Evolutionary conservation across 2,329 filamentous ascomycete species (phyloP).

Genomic region (Diaporthe batatas): DNA sequence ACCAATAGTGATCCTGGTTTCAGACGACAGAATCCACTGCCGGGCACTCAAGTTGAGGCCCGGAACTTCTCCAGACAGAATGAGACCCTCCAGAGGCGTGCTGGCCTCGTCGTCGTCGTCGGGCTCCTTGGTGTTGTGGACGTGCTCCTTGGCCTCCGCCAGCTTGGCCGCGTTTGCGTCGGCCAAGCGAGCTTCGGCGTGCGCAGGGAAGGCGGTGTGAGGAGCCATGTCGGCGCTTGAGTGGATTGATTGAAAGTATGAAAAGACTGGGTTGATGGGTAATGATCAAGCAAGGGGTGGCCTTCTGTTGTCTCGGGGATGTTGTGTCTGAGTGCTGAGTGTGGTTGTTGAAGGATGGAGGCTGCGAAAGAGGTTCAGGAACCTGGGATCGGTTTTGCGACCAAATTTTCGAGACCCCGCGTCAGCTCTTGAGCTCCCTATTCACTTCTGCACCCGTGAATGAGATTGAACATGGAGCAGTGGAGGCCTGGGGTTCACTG

Average conservation of each 20-base stretch:
- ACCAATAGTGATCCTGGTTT: neutral
- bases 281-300: too few species aligned
- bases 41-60: neutral
- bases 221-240: neutral
- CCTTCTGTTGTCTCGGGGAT: neutral
- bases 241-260: neutral
- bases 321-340: neutral
- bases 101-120: neutral
- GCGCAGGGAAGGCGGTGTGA: neutral
- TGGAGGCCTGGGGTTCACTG: too few species aligned
- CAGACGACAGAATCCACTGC: too few species aligned
- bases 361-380: neutral
- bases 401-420: neutral
- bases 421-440: too few species aligned
- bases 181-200: neutral
- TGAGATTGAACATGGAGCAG: too few species aligned
- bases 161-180: neutral
- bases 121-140: too few species aligned
- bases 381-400: neutral
- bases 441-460: too few species aligned
- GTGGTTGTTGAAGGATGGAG: neutral
- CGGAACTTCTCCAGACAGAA: neutral
- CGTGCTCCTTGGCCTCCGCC: neutral
- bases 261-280: too few species aligned
- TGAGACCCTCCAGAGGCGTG: accelerated